Evolutionary conservation across 208 protist species (phyloP).

Genomic region (Endotrypanum monterogeii): DNA sequence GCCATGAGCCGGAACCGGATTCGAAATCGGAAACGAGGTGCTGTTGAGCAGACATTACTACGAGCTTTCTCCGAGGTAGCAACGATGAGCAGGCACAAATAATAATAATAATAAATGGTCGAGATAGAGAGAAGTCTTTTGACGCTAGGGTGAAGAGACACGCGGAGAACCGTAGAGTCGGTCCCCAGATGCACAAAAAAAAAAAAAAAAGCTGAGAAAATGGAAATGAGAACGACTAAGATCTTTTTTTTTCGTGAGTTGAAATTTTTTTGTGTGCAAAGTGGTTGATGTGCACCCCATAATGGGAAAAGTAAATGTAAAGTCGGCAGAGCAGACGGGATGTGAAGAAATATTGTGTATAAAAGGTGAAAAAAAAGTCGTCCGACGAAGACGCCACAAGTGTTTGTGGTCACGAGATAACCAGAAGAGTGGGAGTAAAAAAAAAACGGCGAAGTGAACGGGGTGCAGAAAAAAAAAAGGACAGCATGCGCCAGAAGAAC

Average conservation of each 20-base stretch:
- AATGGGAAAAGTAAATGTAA: too few relatives aligned
- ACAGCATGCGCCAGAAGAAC: too few relatives aligned
- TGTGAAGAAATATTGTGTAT: background rate
- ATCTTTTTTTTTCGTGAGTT: too few relatives aligned
- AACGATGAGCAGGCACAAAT: background rate
- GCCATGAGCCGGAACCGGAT: constrained; percentile 77
- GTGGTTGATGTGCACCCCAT: too few relatives aligned
- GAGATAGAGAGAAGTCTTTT: background rate
- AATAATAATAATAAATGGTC: background rate
- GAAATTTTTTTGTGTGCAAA: too few relatives aligned
- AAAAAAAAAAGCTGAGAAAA: constrained; percentile 2
- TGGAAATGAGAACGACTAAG: too few relatives aligned
- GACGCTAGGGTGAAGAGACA: constrained; percentile 1
- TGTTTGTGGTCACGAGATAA: background rate
- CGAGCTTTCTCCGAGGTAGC: background rate
- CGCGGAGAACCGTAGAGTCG: background rate
- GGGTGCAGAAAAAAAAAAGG: background rate
- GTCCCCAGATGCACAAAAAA: background rate
- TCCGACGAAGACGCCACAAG: background rate
- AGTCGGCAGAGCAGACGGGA: background rate
- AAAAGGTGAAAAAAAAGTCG: background rate
- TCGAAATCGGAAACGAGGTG: constrained; percentile 73
- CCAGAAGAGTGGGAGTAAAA: background rate
- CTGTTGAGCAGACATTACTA: constrained; percentile 66
- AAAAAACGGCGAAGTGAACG: background rate